Evolutionary conservation across 345 rosid genomes (phyloP).

Genomic region (Populus simonii): DNA sequence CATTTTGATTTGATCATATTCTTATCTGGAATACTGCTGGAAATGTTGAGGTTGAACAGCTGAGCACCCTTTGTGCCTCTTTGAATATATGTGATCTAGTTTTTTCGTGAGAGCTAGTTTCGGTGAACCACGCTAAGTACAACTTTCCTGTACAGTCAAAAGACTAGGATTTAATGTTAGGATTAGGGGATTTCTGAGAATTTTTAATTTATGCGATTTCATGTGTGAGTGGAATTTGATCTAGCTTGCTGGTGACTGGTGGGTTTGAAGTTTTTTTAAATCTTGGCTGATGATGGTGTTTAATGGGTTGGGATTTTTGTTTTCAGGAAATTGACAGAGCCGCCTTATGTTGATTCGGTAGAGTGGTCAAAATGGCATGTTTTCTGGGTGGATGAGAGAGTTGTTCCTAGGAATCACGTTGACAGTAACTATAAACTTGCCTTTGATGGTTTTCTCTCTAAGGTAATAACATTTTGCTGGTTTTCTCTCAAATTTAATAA

Average conservation of each 20-base stretch:
- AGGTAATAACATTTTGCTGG: slow-evolving; percentile 37
- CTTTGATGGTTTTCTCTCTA: slow-evolving; percentile 57
- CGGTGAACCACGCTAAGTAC: no score
- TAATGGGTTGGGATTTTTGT: not conserved
- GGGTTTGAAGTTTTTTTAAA: not conserved
- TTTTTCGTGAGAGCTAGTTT: no score
- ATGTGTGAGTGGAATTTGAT: no score
- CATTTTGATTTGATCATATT: not conserved
- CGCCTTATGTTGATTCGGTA: slow-evolving; percentile 50
- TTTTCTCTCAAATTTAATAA: slow-evolving; percentile 59
- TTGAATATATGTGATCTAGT: no score
- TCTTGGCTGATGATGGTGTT: not conserved
- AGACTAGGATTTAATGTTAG: no score
- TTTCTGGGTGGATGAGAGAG: slow-evolving; percentile 88
- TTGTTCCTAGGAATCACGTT: slow-evolving; percentile 75
- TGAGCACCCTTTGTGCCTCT: no score
- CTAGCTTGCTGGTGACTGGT: no score
- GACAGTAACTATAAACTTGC: slow-evolving; percentile 87
- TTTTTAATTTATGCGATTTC: not conserved
- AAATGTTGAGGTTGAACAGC: no score
- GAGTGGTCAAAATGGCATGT: slow-evolving; percentile 88
- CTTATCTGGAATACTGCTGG: no score
- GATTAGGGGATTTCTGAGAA: no score
- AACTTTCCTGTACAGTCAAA: no score
- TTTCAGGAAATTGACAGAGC: slow-evolving; percentile 57